Base-by-base conservation (phyloP, 108 stramenopile genomes). In the Parmales sp. region DNA sequence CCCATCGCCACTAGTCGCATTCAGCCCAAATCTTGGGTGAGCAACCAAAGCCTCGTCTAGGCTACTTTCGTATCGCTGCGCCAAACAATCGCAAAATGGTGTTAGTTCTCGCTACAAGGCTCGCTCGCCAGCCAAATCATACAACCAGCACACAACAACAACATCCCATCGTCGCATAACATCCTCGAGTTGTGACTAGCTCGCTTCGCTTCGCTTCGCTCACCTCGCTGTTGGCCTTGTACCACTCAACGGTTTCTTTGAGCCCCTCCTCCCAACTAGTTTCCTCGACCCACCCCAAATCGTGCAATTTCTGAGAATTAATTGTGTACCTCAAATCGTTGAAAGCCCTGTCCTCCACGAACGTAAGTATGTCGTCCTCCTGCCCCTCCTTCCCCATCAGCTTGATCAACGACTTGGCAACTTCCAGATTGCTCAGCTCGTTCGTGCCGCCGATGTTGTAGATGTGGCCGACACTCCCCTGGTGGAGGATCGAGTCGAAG, bases 241-340 rank as follows among this genome's bases (percentile, higher is more conserved):
- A 99, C 98, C 98, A 99, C 49, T 95, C 95, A 23, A 97, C 90
- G 20, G 98, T 99, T 26, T 66, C 81, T 63, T 70, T 68, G 49
- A 99, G 69, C 11, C 98, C 98, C 69, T 94, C 93, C 78, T 94
- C 93, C 94, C 95, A 99, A 20, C 82, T 46, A 83, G 93, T 93
- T 70, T 90, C 70, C 82, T 96, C 94, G 63, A 51, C 74, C 94
- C 94, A 93, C 45, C 98, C 98, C 9, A 99, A 77, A 45, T 86
- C 72, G 50, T 82, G 79, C 39, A 99, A 81, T 72, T 91, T 92
- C 36, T 72, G 50, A 65, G 77, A 82, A 74, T 97, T 93, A 76
- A 99, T 94, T 37, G 94, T 95, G 86, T 99, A 99, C 49, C 98
- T 85, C 74, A 97, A 84, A 80, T 99, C 98, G 74, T 99, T 99